Base-by-base conservation (phyloP, 345 rosid species). In the Orychophragmus violaceus region DNA sequence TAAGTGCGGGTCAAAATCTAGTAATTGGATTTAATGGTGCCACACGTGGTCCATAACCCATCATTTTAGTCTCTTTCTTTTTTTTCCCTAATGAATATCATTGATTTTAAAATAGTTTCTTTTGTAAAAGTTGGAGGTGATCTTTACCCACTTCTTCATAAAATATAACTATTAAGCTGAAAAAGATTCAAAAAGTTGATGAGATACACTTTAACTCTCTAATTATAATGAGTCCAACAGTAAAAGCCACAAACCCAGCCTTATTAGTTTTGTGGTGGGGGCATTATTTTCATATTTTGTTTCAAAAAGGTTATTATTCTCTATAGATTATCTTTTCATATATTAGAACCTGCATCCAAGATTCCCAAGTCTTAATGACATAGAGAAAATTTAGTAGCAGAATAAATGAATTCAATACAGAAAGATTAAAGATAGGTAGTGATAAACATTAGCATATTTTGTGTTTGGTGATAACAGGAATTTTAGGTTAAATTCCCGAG, bases 171-270 rank as follows among this genome's bases (percentile, higher is more conserved):
- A 24, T 24, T 44, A 25, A 67, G 66, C 10, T 44, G 51, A 59
- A 54, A 63, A 58, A 59, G 49, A 50, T 65, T 66, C 37, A 46
- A n/a, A 16, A 66, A 59, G 72, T 42, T 66, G 55, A 71, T 56
- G 37, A 46, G 22, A 28, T 42, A 22, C 67, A 66, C 72, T 66
- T 73, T 66, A 66, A 30, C 21, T 60, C 72, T 66, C 66, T 52
- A 66, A 24, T 52, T 60, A 73, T 73, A 59, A 60, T 55, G 59
- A 67, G 64, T 74, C 77, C 73, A 74, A 67, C 22, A 67, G 73
- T 61, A 67, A 74, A 74, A 74, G 77, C 69, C 77, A 53, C 44
- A 74, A 45, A 53, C 73, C 27, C 77, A 61, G 77, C 64, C 64
- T 74, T 67, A 64, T 53, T 74, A 42, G 42, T 52, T 27, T 50